Base-by-base conservation (phyloP, 768 basidiomycete species). In the Holtermannia corniformis region DNA sequence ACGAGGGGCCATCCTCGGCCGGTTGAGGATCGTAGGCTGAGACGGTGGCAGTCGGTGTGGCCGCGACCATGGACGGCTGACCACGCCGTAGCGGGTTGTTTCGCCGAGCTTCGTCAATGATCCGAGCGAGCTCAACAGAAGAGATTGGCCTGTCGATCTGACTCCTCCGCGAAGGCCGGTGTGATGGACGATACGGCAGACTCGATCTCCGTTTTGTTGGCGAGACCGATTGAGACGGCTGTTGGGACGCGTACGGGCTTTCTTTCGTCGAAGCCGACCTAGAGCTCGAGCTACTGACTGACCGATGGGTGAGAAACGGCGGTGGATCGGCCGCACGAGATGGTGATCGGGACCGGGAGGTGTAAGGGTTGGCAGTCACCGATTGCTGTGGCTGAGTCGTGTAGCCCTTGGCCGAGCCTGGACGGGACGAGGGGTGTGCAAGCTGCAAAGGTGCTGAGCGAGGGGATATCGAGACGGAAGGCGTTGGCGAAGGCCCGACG, bases 401-500 rank as follows among this genome's bases (percentile, higher is more conserved):
- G 42, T 44, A 14, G 48, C 24, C 48, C 37, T 11, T 44, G 7
- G 44, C 26, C n/a, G 44, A 12, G 56, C 49, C 24, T 52, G 50
- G 22, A 12, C 27, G 49, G 54, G 51, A 58, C 37, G n/a, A 48
- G n/a, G 52, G 20, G 42, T 51, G 51, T 12, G 54, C 46, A 5
- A 51, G 22, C 25, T 52, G n/a, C n/a, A n/a, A n/a, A n/a, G 55
- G 42, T 58, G 53, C 23, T 61, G 52, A 21, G 45, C 66, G 51
- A 5, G 66, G 66, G 4, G 66, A 68, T 24, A 68, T 52, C 1
- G 66, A 68, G 5, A 65, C 54, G 16, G 63, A 65, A 5, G 65
- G 65, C 2, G 65, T 7, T 7, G 32, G 32, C 32, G 32, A 37
- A 37, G 32, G 32, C 7, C 10, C 32, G n/a, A 37, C 32, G 32